These are phyloP conservation scores for Pontederia crassipes DNA, from an alignment of 176 grass and related monocot species.

Conservation along the genomic window DNA sequence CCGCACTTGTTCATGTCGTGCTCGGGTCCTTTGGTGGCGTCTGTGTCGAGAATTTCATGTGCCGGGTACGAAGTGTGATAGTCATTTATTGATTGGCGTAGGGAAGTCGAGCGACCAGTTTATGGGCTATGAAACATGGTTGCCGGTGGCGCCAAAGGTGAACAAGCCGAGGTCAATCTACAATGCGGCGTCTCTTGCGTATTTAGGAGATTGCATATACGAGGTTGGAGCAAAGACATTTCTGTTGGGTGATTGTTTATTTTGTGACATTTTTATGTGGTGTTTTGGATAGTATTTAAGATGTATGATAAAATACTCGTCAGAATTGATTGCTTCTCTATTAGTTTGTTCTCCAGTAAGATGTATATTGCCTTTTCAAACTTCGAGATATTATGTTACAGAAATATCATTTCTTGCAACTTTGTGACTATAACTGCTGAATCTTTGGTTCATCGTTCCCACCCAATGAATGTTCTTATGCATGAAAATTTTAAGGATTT, in stretches of 20 bases:
- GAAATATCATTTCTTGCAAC: too few species aligned
- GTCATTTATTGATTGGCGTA: slow-evolving; percentile 14
- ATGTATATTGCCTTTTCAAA: too few species aligned
- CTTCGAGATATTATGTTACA: too few species aligned
- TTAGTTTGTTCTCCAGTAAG: too few species aligned
- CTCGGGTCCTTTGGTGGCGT: not conserved
- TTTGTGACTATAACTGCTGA: too few species aligned
- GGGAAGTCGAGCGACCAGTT: slow-evolving; percentile 43
- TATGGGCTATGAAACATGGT: slow-evolving; percentile 83
- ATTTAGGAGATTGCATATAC: slow-evolving; percentile 98
- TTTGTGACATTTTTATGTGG: not conserved
- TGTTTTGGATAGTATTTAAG: not conserved
- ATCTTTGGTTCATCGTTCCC: too few species aligned
- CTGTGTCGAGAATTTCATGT: not conserved
- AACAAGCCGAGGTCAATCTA: slow-evolving; percentile 84
- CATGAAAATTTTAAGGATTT: too few species aligned
- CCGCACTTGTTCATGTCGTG: not conserved
- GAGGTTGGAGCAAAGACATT: slow-evolving; percentile 34
- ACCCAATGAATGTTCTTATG: too few species aligned
- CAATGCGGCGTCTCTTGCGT: slow-evolving; percentile 66
- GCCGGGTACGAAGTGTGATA: not conserved
- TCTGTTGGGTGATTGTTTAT: not conserved
- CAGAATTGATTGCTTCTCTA: too few species aligned
- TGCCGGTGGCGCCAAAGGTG: slow-evolving; percentile 56
- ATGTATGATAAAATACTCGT: too few species aligned